These are phyloP conservation scores for Aspergillus udagawae DNA, from an alignment of 2,329 filamentous ascomycete species.

Conservation along the genomic window DNA sequence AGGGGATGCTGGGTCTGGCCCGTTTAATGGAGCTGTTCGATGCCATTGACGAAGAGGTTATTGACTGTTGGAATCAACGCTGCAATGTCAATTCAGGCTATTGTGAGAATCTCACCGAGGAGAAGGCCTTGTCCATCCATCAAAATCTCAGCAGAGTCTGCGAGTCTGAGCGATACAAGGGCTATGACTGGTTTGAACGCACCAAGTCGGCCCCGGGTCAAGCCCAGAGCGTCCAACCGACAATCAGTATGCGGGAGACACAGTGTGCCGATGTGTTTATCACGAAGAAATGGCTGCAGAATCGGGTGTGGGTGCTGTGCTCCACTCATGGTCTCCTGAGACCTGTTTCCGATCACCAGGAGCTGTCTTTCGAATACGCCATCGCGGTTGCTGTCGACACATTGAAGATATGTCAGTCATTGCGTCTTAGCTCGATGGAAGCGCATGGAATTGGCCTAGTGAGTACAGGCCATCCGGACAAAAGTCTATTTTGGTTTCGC, in stretches of 20 bases:
- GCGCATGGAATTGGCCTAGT: conserved; percentile 40
- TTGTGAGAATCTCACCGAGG: conserved; percentile 63
- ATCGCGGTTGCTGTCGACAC: conserved; percentile 32
- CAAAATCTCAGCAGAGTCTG: conserved; percentile 30
- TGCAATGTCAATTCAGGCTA: conserved; percentile 60
- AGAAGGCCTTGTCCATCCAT: conserved; percentile 50
- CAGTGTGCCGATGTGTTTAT: conserved; percentile 42
- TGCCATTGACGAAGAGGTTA: conserved; percentile 41
- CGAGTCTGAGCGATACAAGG: conserved; percentile 33
- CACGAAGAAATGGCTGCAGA: conserved; percentile 43
- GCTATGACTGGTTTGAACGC: conserved; percentile 37
- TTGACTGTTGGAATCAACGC: conserved; percentile 42
- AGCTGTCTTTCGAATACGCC: conserved; percentile 37
- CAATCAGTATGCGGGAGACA: conserved; percentile 31
- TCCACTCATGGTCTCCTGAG: conserved; percentile 37
- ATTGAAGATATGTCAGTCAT: conserved; percentile 30
- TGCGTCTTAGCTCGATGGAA: conserved; percentile 38
- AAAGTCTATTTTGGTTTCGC: neutral
- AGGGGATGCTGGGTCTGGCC: conserved; percentile 41
- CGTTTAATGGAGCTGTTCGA: conserved; percentile 44
- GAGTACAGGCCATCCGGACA: conserved; percentile 8
- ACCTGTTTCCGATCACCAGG: conserved; percentile 31
- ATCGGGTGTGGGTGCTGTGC: conserved; percentile 41
- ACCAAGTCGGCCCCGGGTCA: conserved; percentile 22
- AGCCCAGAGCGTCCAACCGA: conserved; percentile 18